Evolutionary conservation across 2,329 filamentous ascomycete genomes (phyloP).

Genomic region (Thielaviopsis populi): DNA sequence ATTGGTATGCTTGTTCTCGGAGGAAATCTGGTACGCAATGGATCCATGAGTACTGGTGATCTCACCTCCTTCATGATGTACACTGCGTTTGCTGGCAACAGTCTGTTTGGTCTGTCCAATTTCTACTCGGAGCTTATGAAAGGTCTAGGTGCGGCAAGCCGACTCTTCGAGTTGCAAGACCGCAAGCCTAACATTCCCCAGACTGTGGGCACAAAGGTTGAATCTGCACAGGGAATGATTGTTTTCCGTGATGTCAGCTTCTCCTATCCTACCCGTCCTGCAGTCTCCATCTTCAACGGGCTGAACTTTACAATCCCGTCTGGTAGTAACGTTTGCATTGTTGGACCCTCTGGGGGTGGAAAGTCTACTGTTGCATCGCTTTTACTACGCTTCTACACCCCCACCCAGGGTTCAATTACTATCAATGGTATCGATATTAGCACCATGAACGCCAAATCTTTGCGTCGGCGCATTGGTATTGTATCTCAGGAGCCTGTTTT

Average conservation of each 20-base stretch:
- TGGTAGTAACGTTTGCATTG: conserved; percentile 88
- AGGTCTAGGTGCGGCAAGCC: conserved; percentile 89
- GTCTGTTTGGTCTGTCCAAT: conserved; percentile 81
- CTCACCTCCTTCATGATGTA: conserved; percentile 98
- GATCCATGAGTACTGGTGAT: conserved; percentile 78
- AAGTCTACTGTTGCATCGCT: conserved; percentile 94
- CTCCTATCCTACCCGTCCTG: conserved; percentile 84
- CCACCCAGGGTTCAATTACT: conserved; percentile 58
- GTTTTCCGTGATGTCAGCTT: conserved; percentile 76
- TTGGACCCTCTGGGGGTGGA: conserved; percentile 87
- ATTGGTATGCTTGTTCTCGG: conserved; percentile 80
- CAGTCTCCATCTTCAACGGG: conserved; percentile 78
- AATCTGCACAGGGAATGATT: conserved; percentile 75
- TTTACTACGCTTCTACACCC: conserved; percentile 79
- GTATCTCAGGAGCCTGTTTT: conserved; percentile 93
- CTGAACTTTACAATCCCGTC: conserved; percentile 83
- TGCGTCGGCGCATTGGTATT: conserved; percentile 83
- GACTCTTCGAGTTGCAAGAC: conserved; percentile 91
- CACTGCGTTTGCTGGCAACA: conserved; percentile 71
- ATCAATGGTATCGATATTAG: conserved; percentile 77
- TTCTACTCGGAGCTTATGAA: conserved; percentile 99
- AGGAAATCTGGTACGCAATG: conserved; percentile 74
- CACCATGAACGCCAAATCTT: conserved; percentile 80
- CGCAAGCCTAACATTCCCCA: conserved; percentile 73
- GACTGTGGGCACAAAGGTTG: conserved; percentile 65